phyloP scores from a whole-genome alignment of 148 eudicot genomes.

The Gaultheria prostrata region DNA sequence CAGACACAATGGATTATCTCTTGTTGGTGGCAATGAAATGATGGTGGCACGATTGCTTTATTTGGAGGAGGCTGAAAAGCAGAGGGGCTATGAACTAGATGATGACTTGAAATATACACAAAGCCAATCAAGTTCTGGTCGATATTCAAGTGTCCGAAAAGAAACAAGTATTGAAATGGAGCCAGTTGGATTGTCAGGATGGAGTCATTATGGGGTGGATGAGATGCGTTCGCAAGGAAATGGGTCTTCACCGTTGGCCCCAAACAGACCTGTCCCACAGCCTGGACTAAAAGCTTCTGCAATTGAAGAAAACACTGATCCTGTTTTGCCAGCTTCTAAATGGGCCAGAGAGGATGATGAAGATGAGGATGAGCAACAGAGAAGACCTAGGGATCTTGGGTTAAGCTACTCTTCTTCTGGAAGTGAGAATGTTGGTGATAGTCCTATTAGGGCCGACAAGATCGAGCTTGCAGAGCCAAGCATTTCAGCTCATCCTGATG shows the following conservation, averaged over 20 bases:
- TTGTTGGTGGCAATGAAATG: constrained; percentile 88
- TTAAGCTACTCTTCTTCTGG: constrained; percentile 91
- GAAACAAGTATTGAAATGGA: constrained; percentile 49
- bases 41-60: constrained; percentile 93
- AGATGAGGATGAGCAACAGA: constrained; percentile 62
- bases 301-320: constrained; percentile 50
- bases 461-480: constrained; percentile 48
- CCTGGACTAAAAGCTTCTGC: constrained; percentile 50
- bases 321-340: constrained; percentile 78
- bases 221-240: constrained; percentile 35
- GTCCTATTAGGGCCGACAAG: constrained; percentile 41
- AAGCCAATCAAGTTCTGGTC: constrained; percentile 44
- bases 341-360: constrained; percentile 97
- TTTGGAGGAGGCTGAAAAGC: constrained; percentile 95
- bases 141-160: constrained; percentile 40
- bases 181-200: constrained; percentile 34
- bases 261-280: constrained; percentile 44
- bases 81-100: constrained; percentile 70
- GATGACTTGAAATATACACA: constrained; percentile 69
- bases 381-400: constrained; percentile 65
- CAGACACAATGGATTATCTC: constrained; percentile 94
- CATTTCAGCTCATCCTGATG: constrained; percentile 57
- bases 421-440: constrained; percentile 75
- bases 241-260: constrained; percentile 35
- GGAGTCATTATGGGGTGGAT: constrained; percentile 45